Evolutionary conservation across 768 basidiomycete genomes (phyloP).

Genomic region (Calvatia gigantea): DNA sequence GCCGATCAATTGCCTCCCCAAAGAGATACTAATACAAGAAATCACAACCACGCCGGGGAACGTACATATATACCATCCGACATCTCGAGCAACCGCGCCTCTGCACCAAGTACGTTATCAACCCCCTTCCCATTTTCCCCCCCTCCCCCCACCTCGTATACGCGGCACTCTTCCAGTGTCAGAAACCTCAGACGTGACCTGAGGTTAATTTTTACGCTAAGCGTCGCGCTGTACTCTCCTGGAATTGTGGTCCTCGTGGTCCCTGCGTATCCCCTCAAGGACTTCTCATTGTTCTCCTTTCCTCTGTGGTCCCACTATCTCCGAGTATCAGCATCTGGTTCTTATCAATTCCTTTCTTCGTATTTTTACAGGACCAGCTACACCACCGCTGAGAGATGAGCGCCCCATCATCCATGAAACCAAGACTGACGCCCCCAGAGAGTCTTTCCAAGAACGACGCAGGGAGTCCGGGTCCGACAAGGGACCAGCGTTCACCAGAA

Average conservation of each 20-base stretch:
- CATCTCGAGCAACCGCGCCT: slow-evolving; percentile 27
- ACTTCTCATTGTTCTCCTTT: slow-evolving; percentile 9
- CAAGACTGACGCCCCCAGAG: neutral
- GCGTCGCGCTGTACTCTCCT: neutral
- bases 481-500: neutral
- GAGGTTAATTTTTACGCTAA: neutral
- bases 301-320: slow-evolving; percentile 13
- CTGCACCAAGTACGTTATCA: slow-evolving; percentile 62
- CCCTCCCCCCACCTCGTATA: slow-evolving; percentile 32
- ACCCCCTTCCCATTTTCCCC: slow-evolving; percentile 42
- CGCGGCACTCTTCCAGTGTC: slow-evolving; percentile 16
- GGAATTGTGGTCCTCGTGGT: neutral
- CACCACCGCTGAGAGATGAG: slow-evolving; percentile 11
- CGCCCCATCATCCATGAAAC: slow-evolving; percentile 7
- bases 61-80: slow-evolving; percentile 27
- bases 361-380: slow-evolving; percentile 8
- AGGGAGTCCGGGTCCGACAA: slow-evolving; percentile 1
- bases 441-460: neutral
- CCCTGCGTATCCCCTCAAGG: slow-evolving; percentile 5
- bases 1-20: slow-evolving; percentile 1
- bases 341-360: slow-evolving; percentile 10
- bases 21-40: neutral
- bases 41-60: slow-evolving; percentile 26
- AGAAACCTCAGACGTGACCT: neutral
- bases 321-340: slow-evolving; percentile 11